Conservation (phyloP, 1,284 basidiomycete species). For the Entoloma clypeatum region DNA sequence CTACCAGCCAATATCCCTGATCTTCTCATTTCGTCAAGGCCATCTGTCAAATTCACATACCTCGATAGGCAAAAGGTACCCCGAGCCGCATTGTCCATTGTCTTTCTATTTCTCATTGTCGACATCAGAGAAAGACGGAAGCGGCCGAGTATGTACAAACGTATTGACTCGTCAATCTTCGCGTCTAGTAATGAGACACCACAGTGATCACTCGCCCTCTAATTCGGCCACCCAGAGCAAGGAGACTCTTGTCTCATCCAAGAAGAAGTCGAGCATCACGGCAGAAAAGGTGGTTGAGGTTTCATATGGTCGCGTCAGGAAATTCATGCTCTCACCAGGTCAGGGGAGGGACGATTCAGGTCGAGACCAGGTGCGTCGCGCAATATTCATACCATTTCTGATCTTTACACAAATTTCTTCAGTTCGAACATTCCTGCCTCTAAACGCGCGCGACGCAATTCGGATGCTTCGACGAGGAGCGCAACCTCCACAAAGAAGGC, state of each 20-base stretch:
- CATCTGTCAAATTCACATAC: conserved; percentile 38
- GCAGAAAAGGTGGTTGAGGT: conserved; percentile 10
- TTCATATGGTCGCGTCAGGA: not conserved
- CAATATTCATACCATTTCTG: not conserved
- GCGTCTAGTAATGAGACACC: conserved; percentile 5
- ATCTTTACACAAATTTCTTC: not conserved
- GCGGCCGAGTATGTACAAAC: conserved; percentile 19
- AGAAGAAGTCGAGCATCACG: not conserved
- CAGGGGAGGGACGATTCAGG: conserved; percentile 33
- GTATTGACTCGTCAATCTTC: not conserved
- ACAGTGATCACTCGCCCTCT: conserved; percentile 12
- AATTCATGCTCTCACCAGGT: conserved; percentile 12
- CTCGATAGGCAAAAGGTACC: conserved; percentile 40
- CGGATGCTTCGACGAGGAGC: conserved; percentile 24
- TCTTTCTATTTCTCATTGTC: conserved; percentile 14
- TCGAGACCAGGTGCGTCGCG: conserved; percentile 39
- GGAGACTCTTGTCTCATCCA: conserved; percentile 1
- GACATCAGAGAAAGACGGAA: conserved; percentile 21
- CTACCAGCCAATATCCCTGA: not conserved
- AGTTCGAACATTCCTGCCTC: conserved; percentile 31
- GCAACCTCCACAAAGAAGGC: conserved; percentile 25
- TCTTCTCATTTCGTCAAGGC: conserved; percentile 15
- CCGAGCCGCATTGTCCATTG: conserved; percentile 3
- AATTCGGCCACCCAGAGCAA: conserved; percentile 7
- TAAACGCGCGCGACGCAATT: conserved; percentile 29